phyloP scores from a whole-genome alignment of 805 yeast species.

The Starmerella sp. region DNA sequence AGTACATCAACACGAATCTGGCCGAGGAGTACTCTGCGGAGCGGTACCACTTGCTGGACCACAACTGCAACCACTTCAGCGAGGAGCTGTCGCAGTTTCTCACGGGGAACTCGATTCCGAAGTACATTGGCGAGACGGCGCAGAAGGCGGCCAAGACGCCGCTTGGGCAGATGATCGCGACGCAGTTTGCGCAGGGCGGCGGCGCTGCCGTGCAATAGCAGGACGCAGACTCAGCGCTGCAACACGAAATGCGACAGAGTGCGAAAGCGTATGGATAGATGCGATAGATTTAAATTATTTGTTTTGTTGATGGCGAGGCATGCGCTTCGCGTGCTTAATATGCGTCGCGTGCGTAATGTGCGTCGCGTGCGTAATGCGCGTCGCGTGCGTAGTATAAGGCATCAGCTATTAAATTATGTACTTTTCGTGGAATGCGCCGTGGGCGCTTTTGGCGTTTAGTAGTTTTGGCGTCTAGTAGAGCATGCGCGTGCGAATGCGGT shows the following conservation, averaged over 20 bases:
- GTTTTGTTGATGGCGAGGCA: no score
- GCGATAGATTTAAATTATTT: background rate
- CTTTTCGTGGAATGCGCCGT: background rate
- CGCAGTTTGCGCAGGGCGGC: conserved; percentile 25
- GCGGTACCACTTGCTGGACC: conserved; percentile 46
- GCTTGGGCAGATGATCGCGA: conserved; percentile 39
- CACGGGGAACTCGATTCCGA: conserved; percentile 46
- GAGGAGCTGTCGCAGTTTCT: conserved; percentile 47
- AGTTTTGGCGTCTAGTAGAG: conserved; percentile 46
- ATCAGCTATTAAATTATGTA: background rate
- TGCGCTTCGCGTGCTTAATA: no score
- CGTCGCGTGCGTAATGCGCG: background rate
- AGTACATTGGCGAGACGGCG: conserved; percentile 42
- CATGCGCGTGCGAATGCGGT: conserved; percentile 81
- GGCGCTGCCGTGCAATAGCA: conserved; percentile 2
- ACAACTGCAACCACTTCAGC: conserved; percentile 60
- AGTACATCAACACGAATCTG: conserved; percentile 41
- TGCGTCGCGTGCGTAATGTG: no score
- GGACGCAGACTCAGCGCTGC: background rate
- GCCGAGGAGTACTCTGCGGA: conserved; percentile 36
- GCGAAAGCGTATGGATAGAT: no score
- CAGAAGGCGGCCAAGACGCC: conserved; percentile 41
- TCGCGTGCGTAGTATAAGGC: no score
- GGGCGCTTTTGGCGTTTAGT: conserved; percentile 29
- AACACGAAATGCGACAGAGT: no score